Conservation (phyloP, 2,329 filamentous ascomycete species). For the Calycina herbarum region DNA sequence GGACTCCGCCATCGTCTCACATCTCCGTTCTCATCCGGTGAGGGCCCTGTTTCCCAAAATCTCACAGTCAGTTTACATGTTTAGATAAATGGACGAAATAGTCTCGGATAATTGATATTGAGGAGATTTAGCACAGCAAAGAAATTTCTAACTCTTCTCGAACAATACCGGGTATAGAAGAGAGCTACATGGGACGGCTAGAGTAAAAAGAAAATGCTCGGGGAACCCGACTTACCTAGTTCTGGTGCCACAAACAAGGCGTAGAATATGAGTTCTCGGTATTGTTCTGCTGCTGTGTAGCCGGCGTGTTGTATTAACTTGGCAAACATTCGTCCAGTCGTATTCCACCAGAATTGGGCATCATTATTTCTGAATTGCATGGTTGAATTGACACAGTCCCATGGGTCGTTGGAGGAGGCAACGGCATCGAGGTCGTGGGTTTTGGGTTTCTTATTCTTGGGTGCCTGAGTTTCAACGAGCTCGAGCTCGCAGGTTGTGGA, state of each 20-base stretch:
- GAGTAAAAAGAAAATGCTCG: no score
- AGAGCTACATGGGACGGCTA: no score
- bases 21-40: conserved; percentile 22
- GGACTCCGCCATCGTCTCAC: conserved; percentile 28
- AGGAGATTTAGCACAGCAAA: no score
- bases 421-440: not conserved
- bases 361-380: conserved; percentile 29
- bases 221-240: conserved; percentile 5
- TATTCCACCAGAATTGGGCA: conserved; percentile 33
- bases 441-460: not conserved
- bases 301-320: conserved; percentile 32
- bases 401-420: conserved; percentile 15
- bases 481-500: no score
- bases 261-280: conserved; percentile 33
- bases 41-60: conserved; percentile 16
- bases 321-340: conserved; percentile 30
- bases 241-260: conserved; percentile 29
- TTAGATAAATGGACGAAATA: no score
- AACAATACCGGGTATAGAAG: no score
- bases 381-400: conserved; percentile 27
- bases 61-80: no score
- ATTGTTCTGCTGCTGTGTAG: conserved; percentile 29
- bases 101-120: no score
- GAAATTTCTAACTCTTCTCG: no score
- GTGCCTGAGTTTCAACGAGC: not conserved